Conservation (phyloP, 225 moss, liverwort and hornwort species). For the Thuidium tamariscinum region DNA sequence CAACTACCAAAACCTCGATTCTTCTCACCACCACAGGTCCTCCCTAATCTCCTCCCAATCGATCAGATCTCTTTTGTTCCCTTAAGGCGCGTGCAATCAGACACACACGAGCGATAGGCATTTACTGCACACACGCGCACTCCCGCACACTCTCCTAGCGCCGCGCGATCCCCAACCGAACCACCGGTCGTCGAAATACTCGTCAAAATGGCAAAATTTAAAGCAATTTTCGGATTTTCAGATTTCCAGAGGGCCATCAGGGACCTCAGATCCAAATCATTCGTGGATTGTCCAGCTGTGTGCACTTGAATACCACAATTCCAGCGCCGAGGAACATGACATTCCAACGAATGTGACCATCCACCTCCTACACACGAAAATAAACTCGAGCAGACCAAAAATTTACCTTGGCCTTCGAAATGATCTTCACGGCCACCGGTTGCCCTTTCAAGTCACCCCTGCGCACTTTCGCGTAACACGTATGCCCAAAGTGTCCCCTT, state of each 20-base stretch:
- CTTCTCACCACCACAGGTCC: background rate
- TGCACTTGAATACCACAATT: background rate
- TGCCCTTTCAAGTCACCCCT: conserved; percentile 89
- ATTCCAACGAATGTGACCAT: background rate
- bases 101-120: background rate
- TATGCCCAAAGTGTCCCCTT: conserved; percentile 92
- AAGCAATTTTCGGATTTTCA: background rate
- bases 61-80: background rate
- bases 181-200: background rate
- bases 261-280: background rate
- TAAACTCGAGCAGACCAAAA: background rate
- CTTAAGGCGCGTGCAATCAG: background rate
- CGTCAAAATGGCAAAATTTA: background rate
- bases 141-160: background rate
- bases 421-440: conserved; percentile 94
- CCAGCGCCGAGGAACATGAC: background rate
- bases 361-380: background rate
- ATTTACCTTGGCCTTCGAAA: conserved; percentile 83
- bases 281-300: background rate
- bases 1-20: background rate
- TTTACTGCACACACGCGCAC: background rate
- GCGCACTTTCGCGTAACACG: conserved; percentile 85
- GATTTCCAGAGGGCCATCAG: background rate
- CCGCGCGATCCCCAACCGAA: background rate
- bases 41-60: background rate